phyloP scores from a whole-genome alignment of 495 filamentous ascomycete genomes.

The Penicillium coprophilum region DNA sequence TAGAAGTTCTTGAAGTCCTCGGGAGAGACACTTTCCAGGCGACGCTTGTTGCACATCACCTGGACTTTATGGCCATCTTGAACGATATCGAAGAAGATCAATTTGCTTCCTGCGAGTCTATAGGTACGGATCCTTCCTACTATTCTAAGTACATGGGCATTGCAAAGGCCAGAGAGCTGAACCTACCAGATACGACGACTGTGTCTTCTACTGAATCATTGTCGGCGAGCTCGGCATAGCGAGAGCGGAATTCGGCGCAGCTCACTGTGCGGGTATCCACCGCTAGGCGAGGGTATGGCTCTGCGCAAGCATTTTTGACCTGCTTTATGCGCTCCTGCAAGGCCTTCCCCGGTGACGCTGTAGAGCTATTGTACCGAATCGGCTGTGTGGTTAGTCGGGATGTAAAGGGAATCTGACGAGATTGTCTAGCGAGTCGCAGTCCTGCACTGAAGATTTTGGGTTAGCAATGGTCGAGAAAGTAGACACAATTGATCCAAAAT shows the following conservation, averaged over 20 bases:
- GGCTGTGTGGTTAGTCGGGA: slow-evolving; percentile 26
- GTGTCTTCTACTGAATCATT: slow-evolving; percentile 49
- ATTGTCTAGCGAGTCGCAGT: slow-evolving; percentile 12
- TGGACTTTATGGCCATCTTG: slow-evolving; percentile 72
- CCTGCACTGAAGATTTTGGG: slow-evolving; percentile 30
- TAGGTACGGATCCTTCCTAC: slow-evolving; percentile 65
- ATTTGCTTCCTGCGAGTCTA: slow-evolving; percentile 62
- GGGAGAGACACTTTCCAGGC: slow-evolving; percentile 46
- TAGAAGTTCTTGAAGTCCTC: slow-evolving; percentile 59
- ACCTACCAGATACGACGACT: slow-evolving; percentile 50
- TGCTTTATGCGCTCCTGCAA: slow-evolving; percentile 52
- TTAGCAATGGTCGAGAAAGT: slow-evolving; percentile 20
- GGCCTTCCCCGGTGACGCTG: slow-evolving; percentile 37
- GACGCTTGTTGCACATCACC: slow-evolving; percentile 64
- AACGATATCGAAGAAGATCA: slow-evolving; percentile 79
- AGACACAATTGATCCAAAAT: slow-evolving; percentile 12
- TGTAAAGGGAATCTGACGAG: slow-evolving; percentile 11
- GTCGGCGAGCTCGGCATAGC: slow-evolving; percentile 40
- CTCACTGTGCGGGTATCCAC: slow-evolving; percentile 33
- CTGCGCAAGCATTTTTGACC: slow-evolving; percentile 41
- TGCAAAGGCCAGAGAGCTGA: slow-evolving; percentile 25
- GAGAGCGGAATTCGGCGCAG: slow-evolving; percentile 38
- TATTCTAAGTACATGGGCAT: slow-evolving; percentile 47
- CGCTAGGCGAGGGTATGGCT: slow-evolving; percentile 54
- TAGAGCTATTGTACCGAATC: slow-evolving; percentile 30